Base-by-base conservation (phyloP, 1,284 basidiomycete species). In the Cryptococcus neoformans region DNA sequence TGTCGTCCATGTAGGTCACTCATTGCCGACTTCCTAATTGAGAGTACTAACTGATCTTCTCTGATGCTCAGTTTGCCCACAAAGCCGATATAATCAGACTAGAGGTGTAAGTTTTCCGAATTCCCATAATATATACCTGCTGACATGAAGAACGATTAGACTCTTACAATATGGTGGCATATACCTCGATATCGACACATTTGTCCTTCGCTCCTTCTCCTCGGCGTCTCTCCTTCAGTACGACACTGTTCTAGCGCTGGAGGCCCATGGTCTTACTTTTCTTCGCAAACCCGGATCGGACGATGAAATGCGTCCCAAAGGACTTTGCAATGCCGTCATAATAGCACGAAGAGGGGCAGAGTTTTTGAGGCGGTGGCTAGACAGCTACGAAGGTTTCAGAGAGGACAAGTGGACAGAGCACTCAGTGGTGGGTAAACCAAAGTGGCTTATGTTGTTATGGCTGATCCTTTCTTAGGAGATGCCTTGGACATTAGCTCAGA, bases 301-400 rank as follows among this genome's bases (percentile, higher is more conserved):
- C 51, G 62, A 66, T 44, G 68, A 68, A 46, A 70, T 75, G 54
- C 58, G 65, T 3, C 75, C 75, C 3, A 72, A 73, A 45, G 78
- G 79, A 0, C 62, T 80, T 3, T 80, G 78, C 58, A 80, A 80
- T 60, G 78, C 78, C 41, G 65, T 80, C 41, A 78, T 80, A 44
- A 62, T 80, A 8, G 63, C 76, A 0, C 67, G 70, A 44, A 69
- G 71, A 5, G 67, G 67, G 12, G 57, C 72, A 2, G 58, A 64
- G 6, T 80, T 80, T 56, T 47, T 80, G 44, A 48, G 68, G 17
- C 56, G 71, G 12, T 76, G 74, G 74, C 47, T 74, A 45, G 62
- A 56, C 9, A 66, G 54, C 16, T 80, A 80, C 59, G 70, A 75
- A 37, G 65, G 58, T 3, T 80, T 80, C 53, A 62, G 73, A 53